Base-by-base conservation (phyloP, 2,329 filamentous ascomycete species). In the Calonectria hongkongensis region DNA sequence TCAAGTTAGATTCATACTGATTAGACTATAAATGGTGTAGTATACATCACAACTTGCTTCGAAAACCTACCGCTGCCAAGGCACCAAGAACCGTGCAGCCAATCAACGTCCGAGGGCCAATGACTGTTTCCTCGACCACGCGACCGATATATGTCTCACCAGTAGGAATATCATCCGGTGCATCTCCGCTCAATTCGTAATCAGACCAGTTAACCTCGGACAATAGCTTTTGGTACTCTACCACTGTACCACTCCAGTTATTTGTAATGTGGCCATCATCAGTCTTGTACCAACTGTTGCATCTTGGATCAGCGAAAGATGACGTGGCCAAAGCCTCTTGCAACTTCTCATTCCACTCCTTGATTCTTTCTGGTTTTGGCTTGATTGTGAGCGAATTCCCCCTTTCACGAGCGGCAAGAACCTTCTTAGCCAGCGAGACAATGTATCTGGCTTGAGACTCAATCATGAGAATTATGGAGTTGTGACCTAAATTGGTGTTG, bases 401-500 rank as follows among this genome's bases (percentile, higher is more conserved):
- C 18, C n/a, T 64, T 47, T 69, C n/a, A 7, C 36, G 18, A 21
- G 56, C 47, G 2, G 28, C 30, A 8, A 69, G 9, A 2, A 69
- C 67, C n/a, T 50, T 36, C 25, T 39, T 45, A 25, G 62, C 47
- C 1, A 69, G 47, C 8, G 33, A 30, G 7, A 45, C 21, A 56
- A 69, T 63, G 43, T 69, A 69, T 30, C 67, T 33, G 0, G 56
- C 50, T 56, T 69, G 67, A 9, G 67, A 33, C n/a, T 69, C 67
- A 51, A 69, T 69, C 67, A 69, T 69, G n/a, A 69, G 47, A 7
- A 69, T 43, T 18, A 69, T 69, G 21, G 67, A 69, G 58, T 69
- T 69, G 47, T 69, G 67, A 16, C 67, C 67, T n/a, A 69, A 54
- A 33, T 69, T 69, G 6, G 67, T 69, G 33, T 69, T 69, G 1